Conservation (phyloP, 768 basidiomycete species). For the Tylopilus intermedius region DNA sequence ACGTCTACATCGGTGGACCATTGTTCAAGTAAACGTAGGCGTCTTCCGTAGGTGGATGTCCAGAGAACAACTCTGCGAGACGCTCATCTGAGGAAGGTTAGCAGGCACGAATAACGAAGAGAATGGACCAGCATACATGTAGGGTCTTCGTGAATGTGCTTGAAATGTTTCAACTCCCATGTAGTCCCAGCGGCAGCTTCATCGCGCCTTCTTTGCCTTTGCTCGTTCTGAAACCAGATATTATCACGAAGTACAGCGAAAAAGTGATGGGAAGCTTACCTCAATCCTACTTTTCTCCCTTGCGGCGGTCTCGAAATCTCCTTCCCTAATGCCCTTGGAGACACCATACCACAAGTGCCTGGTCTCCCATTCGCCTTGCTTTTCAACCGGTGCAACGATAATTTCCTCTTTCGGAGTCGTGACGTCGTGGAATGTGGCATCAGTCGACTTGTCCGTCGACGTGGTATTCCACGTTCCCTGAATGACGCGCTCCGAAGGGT, state of each 20-base stretch:
- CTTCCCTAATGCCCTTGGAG: constrained; percentile 84
- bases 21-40: constrained; percentile 66
- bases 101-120: background rate
- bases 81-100: constrained; percentile 44
- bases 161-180: constrained; percentile 80
- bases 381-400: constrained; percentile 50
- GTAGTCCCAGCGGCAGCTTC: constrained; percentile 66
- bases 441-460: constrained; percentile 46
- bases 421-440: constrained; percentile 71
- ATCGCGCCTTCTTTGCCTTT: constrained; percentile 82
- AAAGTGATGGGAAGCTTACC: constrained; percentile 38
- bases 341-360: constrained; percentile 80
- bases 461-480: constrained; percentile 81
- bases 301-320: constrained; percentile 89
- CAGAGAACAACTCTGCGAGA: constrained; percentile 58
- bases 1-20: constrained; percentile 26
- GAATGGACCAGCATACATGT: constrained; percentile 50
- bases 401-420: constrained; percentile 71
- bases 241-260: background rate
- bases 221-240: constrained; percentile 68
- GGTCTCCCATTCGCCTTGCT: constrained; percentile 82
- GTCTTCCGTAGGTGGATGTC: constrained; percentile 69
- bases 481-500: constrained; percentile 44
- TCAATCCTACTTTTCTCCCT: constrained; percentile 88
- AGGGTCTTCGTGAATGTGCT: constrained; percentile 61